Base-by-base conservation (phyloP, 78 protist species). In the Polysphondylium violaceum region DNA sequence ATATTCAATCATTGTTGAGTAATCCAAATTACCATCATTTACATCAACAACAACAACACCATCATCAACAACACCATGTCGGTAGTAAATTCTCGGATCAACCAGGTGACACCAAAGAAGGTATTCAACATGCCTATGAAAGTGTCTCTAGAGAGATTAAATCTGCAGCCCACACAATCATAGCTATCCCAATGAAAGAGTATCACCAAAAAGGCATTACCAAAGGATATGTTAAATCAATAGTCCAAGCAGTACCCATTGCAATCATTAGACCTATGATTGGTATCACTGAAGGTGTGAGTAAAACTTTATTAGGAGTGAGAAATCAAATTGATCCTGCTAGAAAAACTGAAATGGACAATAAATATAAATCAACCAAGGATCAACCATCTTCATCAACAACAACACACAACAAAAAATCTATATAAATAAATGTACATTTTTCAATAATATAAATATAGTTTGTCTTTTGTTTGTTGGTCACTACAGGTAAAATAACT, bases 101-200 rank as follows among this genome's bases (percentile, higher is more conserved):
- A 75, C 93, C 93, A 38, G 40, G 17, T 8, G 75, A 64, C 14
- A 75, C 77, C 0, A 76, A 47, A 68, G 93, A 87, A 23, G 93
- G 93, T 43, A 75, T 87, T 11, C 93, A 75, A 55, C 87, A 87
- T 51, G 86, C 86, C 36, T 87, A 87, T 74, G 87, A 75, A 53
- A 61, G 76, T 29, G 86, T 87, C 9, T 76, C 93, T 3, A 51
- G 93, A 40, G 93, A 75, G 38, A 51, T 74, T 17, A 87, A 74
- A 74, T 74, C 76, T 17, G 72, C 93, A 0, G 93, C 78, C 0
- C 87, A 74, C 38, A 87, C 93, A 2, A 87, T 87, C 50, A 76
- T 87, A 33, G 93, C 93, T 6, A 56, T 87, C 9, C 93, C 93
- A 64, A 74, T 87, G 87, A 61, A 75, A 47, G 93, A 87, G 16